These are phyloP conservation scores for Hypoxylon sp. DNA, from an alignment of 2,329 filamentous ascomycete genomes.

Conservation along the genomic window DNA sequence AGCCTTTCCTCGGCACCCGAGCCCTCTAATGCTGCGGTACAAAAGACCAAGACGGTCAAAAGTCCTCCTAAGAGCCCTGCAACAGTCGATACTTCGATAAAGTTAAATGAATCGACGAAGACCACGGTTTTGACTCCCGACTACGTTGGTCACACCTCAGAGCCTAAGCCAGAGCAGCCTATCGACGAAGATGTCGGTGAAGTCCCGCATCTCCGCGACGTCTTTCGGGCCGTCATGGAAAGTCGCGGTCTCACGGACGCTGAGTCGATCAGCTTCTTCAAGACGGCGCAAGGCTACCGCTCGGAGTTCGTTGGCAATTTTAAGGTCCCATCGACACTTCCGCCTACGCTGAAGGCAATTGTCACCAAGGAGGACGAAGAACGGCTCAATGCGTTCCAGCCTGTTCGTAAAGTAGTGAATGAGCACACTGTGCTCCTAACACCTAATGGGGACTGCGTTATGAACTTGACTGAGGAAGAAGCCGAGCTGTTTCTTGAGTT, in stretches of 20 bases:
- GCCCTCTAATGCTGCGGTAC: slow-evolving; percentile 47
- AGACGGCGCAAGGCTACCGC: slow-evolving; percentile 55
- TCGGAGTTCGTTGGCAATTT: slow-evolving; percentile 52
- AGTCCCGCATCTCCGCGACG: slow-evolving; percentile 53
- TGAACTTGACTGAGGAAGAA: slow-evolving; percentile 77
- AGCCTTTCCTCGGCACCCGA: slow-evolving; percentile 34
- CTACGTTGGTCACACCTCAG: slow-evolving; percentile 51
- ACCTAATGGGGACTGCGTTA: slow-evolving; percentile 82
- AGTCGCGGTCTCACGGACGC: slow-evolving; percentile 55
- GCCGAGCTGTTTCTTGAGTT: slow-evolving; percentile 79
- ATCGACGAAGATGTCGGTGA: slow-evolving; percentile 54
- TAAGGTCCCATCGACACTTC: slow-evolving; percentile 52
- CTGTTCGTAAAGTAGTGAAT: slow-evolving; percentile 74
- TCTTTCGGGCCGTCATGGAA: slow-evolving; percentile 59
- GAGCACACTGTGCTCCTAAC: slow-evolving; percentile 80
- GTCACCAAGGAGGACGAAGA: slow-evolving; percentile 70
- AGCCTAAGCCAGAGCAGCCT: slow-evolving; percentile 51
- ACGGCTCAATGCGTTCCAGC: slow-evolving; percentile 68
- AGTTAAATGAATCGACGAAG: slow-evolving; percentile 56
- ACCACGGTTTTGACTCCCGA: slow-evolving; percentile 56
- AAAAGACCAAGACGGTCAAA: slow-evolving; percentile 47
- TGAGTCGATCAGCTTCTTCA: slow-evolving; percentile 60
- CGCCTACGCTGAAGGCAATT: slow-evolving; percentile 62
- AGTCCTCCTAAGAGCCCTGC: slow-evolving; percentile 51
- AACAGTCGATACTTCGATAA: slow-evolving; percentile 54